Base-by-base conservation (phyloP, 257 asterid genomes). In the Plectranthus barbatus region DNA sequence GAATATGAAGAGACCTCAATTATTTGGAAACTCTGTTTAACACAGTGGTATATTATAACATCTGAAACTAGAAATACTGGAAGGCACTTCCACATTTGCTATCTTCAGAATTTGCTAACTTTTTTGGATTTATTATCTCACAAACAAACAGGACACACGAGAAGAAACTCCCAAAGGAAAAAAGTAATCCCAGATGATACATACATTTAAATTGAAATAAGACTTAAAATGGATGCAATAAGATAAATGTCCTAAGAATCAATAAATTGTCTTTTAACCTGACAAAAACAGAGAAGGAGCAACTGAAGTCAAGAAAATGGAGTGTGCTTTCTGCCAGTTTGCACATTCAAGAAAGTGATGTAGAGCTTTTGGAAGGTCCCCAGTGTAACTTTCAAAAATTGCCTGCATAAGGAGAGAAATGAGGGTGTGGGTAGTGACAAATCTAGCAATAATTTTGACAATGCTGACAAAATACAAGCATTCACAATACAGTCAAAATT, bases 281-380 rank as follows among this genome's bases (percentile, higher is more conserved):
- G 96, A 84, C 79, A 87, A 78, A 74, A 78, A 90, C 75, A 87
- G 84, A 60, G 95, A 78, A 72, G 83, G 95, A 57, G 96, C 92
- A 79, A 84, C 91, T 40, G 90, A 75, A 68, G 88, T 84, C 72
- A 84, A 64, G 78, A 93, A 93, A 77, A 87, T 71, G 37, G 89
- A 77, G 76, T 93, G 99, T 23, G 99, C 95, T 74, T 76, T 93
- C 76, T 90, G 99, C 97, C 96, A 93, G 71, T 82, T 77, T 68
- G 66, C 88, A 73, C 94, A 90, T 74, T 87, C 88, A 63, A 90
- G 80, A 74, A 81, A 93, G 77, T 90, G 96, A 23, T 85, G 84
- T 46, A 90, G 76, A 41, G 99, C 97, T 80, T 90, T 93, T 4
- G 79, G 41, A 60, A 70, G 79, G 72, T 93, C 96, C 40, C 87